Evolutionary conservation across 116 monocot genomes (phyloP), one percentile per base, ranked within the genome.

Genomic region (Iris pallida): DNA sequence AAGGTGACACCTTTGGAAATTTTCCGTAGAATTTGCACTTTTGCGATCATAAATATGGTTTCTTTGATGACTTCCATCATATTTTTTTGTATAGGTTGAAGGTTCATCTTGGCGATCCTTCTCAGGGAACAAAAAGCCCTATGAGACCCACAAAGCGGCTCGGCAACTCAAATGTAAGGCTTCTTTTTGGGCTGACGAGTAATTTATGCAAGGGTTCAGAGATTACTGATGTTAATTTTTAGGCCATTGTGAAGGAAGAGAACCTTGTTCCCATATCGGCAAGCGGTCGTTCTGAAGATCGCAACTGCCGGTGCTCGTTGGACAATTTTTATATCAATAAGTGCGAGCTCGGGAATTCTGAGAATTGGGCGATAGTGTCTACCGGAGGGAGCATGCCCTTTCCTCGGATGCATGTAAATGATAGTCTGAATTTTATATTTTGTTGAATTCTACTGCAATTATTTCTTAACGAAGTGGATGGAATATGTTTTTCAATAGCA

Each of bases 31-130:
- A n/a, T n/a, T n/a, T n/a, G n/a, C n/a, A n/a, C n/a, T n/a, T 7
- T n/a, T 51, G 44, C 45, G 3, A 45, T 42, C 11, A 3, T 14
- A n/a, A 49, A 20, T 53, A 44, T 17, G 10, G 7, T 52, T 14
- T 17, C 42, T 57, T 47, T 58, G 47, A 20, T 13, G 51, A 30
- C 42, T 64, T 14, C 0, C 15, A 12, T 40, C 10, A 2, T 55
- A 15, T n/a, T n/a, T n/a, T n/a, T n/a, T n/a, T n/a, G n/a, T n/a
- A n/a, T 73, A 93, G 98, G 87, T 73, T 86, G 19, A 93, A 88
- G 71, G 83, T 76, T 55, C 84, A 88, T 60, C 71, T 81, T 44
- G 81, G 75, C n/a, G 93, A 98, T 73, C 64, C 90, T 42, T 60
- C 68, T 7, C 89, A 92, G 57, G 92, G 78, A 20, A 13, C 73